Conservation (phyloP, 2,329 filamentous ascomycete species). For the Albophoma yamanashiensis region DNA sequence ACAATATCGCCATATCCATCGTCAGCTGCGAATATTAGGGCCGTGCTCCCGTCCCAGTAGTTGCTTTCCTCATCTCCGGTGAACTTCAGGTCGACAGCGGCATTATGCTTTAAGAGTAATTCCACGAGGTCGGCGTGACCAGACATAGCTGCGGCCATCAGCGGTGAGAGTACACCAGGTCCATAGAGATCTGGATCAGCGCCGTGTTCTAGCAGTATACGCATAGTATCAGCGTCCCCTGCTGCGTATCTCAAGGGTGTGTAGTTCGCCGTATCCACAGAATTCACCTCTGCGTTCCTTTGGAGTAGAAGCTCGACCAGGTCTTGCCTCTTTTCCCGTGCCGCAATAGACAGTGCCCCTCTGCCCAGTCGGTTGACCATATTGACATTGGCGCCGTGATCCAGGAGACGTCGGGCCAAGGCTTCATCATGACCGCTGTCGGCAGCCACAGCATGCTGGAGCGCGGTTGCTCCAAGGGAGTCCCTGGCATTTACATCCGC, state of each 20-base stretch:
- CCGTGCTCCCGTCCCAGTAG: not conserved
- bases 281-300: not conserved
- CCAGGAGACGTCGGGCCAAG: not conserved
- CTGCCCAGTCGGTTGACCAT: not conserved
- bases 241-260: not conserved
- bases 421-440: not conserved
- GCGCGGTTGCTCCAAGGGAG: not conserved
- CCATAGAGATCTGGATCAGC: not conserved
- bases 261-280: not conserved
- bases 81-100: not conserved
- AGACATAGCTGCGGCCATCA: not conserved
- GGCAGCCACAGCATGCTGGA: not conserved
- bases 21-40: not conserved
- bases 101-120: not conserved
- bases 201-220: not conserved
- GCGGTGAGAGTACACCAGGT: not conserved
- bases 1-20: not conserved
- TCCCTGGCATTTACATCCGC: not conserved
- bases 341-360: not conserved
- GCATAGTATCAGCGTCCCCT: not conserved
- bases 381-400: not conserved
- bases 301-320: not conserved
- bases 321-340: not conserved
- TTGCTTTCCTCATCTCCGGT: not conserved
- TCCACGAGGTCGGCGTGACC: not conserved